phyloP scores from a whole-genome alignment of 495 filamentous ascomycete genomes.

The Trichoderma parareesei region DNA sequence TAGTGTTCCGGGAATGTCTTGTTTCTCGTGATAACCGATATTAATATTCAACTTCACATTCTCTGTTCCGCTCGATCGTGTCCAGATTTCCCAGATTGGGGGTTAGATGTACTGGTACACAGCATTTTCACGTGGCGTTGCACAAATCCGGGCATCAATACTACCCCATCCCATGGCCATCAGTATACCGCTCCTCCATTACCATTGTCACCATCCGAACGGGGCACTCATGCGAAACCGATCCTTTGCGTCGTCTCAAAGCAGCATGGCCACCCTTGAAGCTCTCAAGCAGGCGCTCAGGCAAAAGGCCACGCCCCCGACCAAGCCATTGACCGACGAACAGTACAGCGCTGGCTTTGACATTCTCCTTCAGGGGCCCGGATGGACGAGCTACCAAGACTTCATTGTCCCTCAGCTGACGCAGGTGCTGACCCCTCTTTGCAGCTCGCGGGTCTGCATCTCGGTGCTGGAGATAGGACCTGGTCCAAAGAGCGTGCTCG shows the following conservation, averaged over 20 bases:
- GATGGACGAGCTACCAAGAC: conserved; percentile 41
- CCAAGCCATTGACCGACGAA: conserved; percentile 41
- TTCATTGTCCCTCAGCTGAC: conserved; percentile 52
- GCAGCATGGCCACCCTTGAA: conserved; percentile 43
- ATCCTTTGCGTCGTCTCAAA: background rate
- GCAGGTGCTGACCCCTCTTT: conserved; percentile 38
- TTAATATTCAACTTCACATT: no score
- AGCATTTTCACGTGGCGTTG: no score
- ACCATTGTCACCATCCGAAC: no score
- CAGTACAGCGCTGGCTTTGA: conserved; percentile 49
- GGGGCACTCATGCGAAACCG: no score
- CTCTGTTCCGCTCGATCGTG: no score
- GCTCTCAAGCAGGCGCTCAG: conserved; percentile 42
- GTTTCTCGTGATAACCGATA: no score
- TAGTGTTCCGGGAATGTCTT: no score
- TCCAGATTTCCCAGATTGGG: no score
- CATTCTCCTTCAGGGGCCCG: conserved; percentile 35
- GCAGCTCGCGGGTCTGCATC: conserved; percentile 37
- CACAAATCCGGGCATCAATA: no score
- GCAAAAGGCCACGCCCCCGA: conserved; percentile 28
- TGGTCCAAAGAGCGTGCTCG: conserved; percentile 49
- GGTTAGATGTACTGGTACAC: no score
- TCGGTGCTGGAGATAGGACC: conserved; percentile 56
- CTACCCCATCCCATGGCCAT: no score
- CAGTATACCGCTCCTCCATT: no score